Evolutionary conservation across 768 basidiomycete genomes (phyloP), one percentile per base, ranked within the genome.

Genomic region (Cystofilobasidium capitatum): DNA sequence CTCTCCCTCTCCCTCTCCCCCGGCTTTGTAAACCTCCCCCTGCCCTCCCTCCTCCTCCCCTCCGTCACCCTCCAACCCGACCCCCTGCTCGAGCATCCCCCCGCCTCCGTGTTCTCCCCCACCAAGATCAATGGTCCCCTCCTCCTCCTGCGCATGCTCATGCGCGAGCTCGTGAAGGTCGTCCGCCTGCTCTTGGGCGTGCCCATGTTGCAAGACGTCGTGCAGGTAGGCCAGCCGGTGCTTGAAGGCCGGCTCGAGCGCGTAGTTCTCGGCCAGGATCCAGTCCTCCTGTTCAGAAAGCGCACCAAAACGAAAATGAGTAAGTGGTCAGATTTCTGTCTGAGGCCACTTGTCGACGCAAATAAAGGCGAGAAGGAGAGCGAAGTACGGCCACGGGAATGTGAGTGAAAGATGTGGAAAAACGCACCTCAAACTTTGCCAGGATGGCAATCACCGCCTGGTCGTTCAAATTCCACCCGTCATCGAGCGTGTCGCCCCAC

Each of bases 391-490:
- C n/a, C n/a, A n/a, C n/a, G 35, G 58, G 29, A 58, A 35, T 10
- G 8, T 22, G 17, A 13, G 40, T 16, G 14, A 26, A n/a, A 31
- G 58, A 1, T 24, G n/a, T 7, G 5, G 3, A 14, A 24, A 31
- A 24, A 44, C 59, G 31, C 36, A 61, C 59, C 9, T 42, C 59
- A 14, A 61, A 61, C 44, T 26, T 20, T 17, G 29, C 36, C 10
- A 61, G 59, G 29, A 61, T 20, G 14, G 22, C 29, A 24, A 61
- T 16, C 17, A 61, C 31, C 16, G 22, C 59, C 14, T 26, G 39
- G 24, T 61, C 59, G n/a, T 12, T 44, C 40, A 61, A 36, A 17
- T 35, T n/a, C 59, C 59, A 61, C 20, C 40, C 59, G 13, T 61
- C 59, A 6, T 12, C 9, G 5, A 42, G 24, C 39, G 42, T 45